Base-by-base conservation (phyloP, 2,329 filamentous ascomycete genomes). In the Neofusicoccum umdonicola region DNA sequence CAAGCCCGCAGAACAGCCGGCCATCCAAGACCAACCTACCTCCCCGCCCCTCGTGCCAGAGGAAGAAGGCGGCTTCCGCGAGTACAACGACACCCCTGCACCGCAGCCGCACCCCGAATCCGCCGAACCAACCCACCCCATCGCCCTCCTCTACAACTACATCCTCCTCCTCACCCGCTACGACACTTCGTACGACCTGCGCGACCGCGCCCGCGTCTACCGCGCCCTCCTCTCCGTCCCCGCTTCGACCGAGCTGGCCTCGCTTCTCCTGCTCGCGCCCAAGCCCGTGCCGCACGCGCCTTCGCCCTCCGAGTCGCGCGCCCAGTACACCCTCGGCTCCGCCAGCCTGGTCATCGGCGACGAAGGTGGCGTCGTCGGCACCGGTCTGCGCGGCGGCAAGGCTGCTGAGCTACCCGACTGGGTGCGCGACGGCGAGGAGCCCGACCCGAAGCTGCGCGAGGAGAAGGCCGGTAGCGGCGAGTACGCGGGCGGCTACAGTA, bases 211-310 rank as follows among this genome's bases (percentile, higher is more conserved):
- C 1, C 88, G 95, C 37, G 85, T 97, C 67, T 98, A 96, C 80
- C 92, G 91, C 68, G 85, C 93, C 0, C 86, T 99, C 1, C 86
- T 99, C 1, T 85, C 87, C 3, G 88, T 91, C 4, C 92, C 93
- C 0, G 82, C 84, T 2, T 87, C 86, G 7, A 90, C 88, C 0
- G 92, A 98, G 75, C 86, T 99, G 15, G 95, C 95, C 2, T 93
- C 90, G 0, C 83, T 99, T 13, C 90, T 98, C 75, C 87, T 99
- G 0, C 85, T 98, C 1, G 95, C 95, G 0, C 93, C 95, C 0
- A 99, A 99, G 75, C 94, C 95, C 0, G 92, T 95, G 0, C 95
- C 95, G 0, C 92, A 96, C 66, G 90, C 91, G 0, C 93, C 93
- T 0, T 96, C 91, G 66, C 95, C 95, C 0, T 96, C 92, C 0